Evolutionary conservation across 352 stramenopile species (phyloP), one percentile per base, ranked within the genome.

Genomic region (Albugo laibachii): DNA sequence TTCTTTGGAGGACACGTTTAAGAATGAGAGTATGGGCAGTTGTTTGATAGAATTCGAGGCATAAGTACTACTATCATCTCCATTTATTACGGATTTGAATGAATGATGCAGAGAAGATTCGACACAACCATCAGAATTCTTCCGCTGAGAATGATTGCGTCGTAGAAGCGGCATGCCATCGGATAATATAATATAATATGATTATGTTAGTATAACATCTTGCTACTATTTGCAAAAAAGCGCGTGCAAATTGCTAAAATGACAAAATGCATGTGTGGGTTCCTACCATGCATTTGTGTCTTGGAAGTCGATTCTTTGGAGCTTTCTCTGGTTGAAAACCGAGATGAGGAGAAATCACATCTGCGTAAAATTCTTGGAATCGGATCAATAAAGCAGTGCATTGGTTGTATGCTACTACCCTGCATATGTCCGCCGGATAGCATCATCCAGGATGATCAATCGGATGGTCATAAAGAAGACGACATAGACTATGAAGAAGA

Each of bases 11-110:
- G 79, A 65, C 36, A 80, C 64, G 21, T 77, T 68, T 39, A 92
- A 53, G 53, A 92, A 87, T 14, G 76, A 88, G 36, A 92, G 52
- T 50, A 92, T 78, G 14, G 76, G 79, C 41, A 92, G 63, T 5
- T 69, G 63, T 59, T 87, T 88, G 58, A 89, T 67, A 11, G 58
- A 49, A 47, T 80, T 47, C 34, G 68, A 78, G 13, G 24, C 8
- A 31, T 31, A 31, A 31, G 24, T 31, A 31, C 8, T 8, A 31
- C 3, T 31, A 31, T 10, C 24, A 8, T 31, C 24, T 31, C 24
- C 8, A 31, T 3, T 31, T 31, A 31, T 3, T 8, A 31, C 24
- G 24, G 24, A 31, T 31, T 31, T 31, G 24, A 31, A 31, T 31
- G 24, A 8, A 31, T 31, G 3, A 8, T 31, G 24, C 24, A 31